phyloP scores from a whole-genome alignment of 345 rosid genomes.

The Hypericum perforatum region DNA sequence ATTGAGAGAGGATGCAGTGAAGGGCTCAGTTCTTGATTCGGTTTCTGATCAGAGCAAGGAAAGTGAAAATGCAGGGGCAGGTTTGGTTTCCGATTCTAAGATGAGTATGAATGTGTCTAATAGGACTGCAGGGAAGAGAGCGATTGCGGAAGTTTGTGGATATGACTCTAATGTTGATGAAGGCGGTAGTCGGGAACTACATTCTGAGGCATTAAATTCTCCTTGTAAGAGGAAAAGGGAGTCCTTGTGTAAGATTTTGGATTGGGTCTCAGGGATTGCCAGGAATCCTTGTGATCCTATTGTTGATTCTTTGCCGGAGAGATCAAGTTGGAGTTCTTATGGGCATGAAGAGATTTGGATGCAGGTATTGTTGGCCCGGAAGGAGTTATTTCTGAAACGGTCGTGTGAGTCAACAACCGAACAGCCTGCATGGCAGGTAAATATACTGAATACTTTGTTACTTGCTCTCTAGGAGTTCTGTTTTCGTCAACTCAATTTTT shows the following conservation, averaged over 20 bases:
- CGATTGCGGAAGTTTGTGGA: background rate
- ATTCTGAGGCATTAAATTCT: conserved; percentile 10
- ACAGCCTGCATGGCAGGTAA: conserved; percentile 46
- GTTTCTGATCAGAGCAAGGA: no score
- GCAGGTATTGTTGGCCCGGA: conserved; percentile 58
- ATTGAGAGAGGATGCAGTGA: background rate
- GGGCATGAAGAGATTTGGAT: conserved; percentile 62
- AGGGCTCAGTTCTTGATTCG: no score
- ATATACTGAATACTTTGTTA: background rate
- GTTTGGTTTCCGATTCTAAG: background rate
- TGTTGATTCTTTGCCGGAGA: conserved; percentile 48
- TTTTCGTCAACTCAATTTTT: background rate
- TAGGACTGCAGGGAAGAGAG: background rate
- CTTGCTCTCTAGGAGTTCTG: background rate
- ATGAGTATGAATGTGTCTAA: background rate
- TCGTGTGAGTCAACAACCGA: conserved; percentile 28
- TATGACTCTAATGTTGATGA: conserved; percentile 1
- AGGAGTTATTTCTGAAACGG: conserved; percentile 28
- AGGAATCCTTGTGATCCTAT: conserved; percentile 48
- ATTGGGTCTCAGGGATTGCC: conserved; percentile 55
- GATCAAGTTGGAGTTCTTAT: conserved; percentile 53
- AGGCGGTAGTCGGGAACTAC: conserved; percentile 13
- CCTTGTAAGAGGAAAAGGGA: conserved; percentile 45
- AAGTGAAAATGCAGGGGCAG: no score
- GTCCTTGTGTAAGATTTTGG: conserved; percentile 32